Percentiles rank a stretch among this genome's conserved stretches.
Conservation (phyloP, 1,139 yeast genomes). For the Zygoascus hellenicus region DNA sequence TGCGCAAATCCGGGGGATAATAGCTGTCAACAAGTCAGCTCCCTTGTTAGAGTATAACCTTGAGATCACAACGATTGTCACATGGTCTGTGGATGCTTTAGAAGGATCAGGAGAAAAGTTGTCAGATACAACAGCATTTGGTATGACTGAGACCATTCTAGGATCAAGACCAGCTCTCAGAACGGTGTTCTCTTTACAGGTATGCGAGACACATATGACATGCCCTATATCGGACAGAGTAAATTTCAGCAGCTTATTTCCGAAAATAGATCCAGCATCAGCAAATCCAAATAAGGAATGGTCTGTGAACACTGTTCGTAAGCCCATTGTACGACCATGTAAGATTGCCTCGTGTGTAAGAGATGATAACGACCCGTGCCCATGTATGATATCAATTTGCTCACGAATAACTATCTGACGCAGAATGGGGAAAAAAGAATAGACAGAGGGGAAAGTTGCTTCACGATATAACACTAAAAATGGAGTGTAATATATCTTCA, state of each 20-base stretch:
- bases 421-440: constrained; percentile 77
- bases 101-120: constrained; percentile 64
- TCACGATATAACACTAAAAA: constrained; percentile 72
- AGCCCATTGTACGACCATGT: constrained; percentile 91
- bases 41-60: constrained; percentile 95
- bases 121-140: constrained; percentile 85
- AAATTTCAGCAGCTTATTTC: constrained; percentile 80
- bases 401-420: constrained; percentile 85
- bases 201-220: constrained; percentile 91
- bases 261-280: constrained; percentile 74
- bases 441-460: constrained; percentile 83
- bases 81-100: constrained; percentile 31
- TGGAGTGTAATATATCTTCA: constrained; percentile 90
- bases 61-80: constrained; percentile 87
- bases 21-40: constrained; percentile 77
- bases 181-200: constrained; percentile 94
- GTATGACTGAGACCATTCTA: constrained; percentile 75
- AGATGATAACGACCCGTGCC: constrained; percentile 86
- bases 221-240: constrained; percentile 84
- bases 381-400: constrained; percentile 81
- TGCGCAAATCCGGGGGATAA: constrained; percentile 77
- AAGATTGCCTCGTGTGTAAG: constrained; percentile 85
- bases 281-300: constrained; percentile 95
- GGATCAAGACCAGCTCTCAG: constrained; percentile 82
- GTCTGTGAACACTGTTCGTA: constrained; percentile 88